Evolutionary conservation across 352 stramenopile genomes (phyloP).

Genomic region (Phytopythium kandeliae): DNA sequence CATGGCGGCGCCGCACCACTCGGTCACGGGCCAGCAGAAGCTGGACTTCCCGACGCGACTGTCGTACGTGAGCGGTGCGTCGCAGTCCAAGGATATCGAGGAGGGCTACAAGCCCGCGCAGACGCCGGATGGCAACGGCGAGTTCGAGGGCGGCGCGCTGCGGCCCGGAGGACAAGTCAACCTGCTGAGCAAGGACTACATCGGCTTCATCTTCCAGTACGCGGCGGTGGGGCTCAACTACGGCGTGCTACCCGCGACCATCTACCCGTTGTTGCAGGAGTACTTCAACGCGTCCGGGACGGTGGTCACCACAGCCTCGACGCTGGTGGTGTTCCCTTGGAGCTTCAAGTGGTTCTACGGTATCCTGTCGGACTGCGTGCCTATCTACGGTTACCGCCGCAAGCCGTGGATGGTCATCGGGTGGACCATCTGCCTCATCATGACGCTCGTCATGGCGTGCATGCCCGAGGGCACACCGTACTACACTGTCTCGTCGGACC

Average conservation of each 20-base stretch:
- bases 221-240: slow-evolving; percentile 21
- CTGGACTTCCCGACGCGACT: slow-evolving; percentile 19
- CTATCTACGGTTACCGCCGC: slow-evolving; percentile 55
- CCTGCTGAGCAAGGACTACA: slow-evolving; percentile 16
- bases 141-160: slow-evolving; percentile 24
- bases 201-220: slow-evolving; percentile 32
- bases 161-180: slow-evolving; percentile 9
- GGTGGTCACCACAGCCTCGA: slow-evolving; percentile 19
- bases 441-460: slow-evolving; percentile 28
- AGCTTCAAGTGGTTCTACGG: slow-evolving; percentile 64
- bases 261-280: slow-evolving; percentile 27
- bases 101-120: slow-evolving; percentile 18
- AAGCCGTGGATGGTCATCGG: slow-evolving; percentile 64
- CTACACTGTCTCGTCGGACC: slow-evolving; percentile 13
- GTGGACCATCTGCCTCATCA: slow-evolving; percentile 21
- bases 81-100: slow-evolving; percentile 13
- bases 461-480: slow-evolving; percentile 25
- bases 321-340: slow-evolving; percentile 33
- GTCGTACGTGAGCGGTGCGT: slow-evolving; percentile 28
- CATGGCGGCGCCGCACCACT: slow-evolving; percentile 2
- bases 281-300: slow-evolving; percentile 27
- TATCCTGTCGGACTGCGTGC: slow-evolving; percentile 67
- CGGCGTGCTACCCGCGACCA: slow-evolving; percentile 19
- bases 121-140: slow-evolving; percentile 25
- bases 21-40: slow-evolving; percentile 11